Conservation (phyloP, 768 basidiomycete species). For the Mrakia gelida region DNA sequence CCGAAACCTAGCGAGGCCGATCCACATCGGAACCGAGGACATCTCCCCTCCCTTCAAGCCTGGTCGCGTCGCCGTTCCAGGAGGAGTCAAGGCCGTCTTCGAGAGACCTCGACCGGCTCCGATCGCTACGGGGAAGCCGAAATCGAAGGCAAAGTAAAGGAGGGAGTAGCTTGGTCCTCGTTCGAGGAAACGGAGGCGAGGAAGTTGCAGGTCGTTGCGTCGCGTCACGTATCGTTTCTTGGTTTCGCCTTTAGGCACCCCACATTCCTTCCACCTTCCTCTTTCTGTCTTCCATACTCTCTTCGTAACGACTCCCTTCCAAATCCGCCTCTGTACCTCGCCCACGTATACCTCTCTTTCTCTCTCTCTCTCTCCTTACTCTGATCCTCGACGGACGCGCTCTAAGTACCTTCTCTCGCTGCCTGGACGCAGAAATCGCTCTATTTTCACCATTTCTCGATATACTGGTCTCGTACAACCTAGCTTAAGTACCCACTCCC, state of each 20-base stretch:
- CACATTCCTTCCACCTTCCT: background rate
- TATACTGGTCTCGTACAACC: too few species aligned
- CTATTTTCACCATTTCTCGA: too few species aligned
- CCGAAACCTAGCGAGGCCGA: constrained; percentile 4
- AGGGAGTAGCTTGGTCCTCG: background rate
- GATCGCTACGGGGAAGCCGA: background rate
- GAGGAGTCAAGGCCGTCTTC: background rate
- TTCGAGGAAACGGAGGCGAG: background rate
- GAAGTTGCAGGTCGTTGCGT: background rate
- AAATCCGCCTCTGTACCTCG: too few species aligned
- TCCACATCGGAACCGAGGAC: background rate
- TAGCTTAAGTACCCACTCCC: too few species aligned
- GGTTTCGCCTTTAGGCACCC: background rate
- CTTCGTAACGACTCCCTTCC: background rate
- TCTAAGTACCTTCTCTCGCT: too few species aligned
- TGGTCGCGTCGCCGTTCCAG: background rate
- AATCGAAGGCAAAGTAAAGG: background rate
- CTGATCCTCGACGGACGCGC: too few species aligned
- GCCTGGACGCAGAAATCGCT: too few species aligned
- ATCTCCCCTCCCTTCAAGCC: background rate
- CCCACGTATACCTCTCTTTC: too few species aligned
- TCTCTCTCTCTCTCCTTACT: too few species aligned
- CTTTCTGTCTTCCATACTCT: background rate
- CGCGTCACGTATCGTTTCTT: background rate
- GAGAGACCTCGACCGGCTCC: constrained; percentile 7